Evolutionary conservation across 768 basidiomycete species (phyloP).

Genomic region (Tremella yokohamensis): DNA sequence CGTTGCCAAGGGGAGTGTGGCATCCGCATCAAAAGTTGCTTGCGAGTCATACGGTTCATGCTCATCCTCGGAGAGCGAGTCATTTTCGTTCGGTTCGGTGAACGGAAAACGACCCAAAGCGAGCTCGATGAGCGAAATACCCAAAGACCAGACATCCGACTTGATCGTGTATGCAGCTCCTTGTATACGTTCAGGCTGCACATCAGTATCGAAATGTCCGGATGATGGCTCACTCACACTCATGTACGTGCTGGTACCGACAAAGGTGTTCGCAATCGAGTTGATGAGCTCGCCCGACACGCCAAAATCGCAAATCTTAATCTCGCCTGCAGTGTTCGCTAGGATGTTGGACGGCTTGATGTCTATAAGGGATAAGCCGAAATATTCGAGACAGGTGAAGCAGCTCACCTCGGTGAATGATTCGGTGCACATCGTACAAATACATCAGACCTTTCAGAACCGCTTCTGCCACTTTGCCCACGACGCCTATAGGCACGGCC

Average conservation of each 20-base stretch:
- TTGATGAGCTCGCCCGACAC: conserved; percentile 98
- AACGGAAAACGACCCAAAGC: conserved; percentile 97
- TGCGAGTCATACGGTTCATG: conserved; percentile 10
- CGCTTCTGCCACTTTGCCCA: conserved; percentile 88
- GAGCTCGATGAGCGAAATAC: conserved; percentile 93
- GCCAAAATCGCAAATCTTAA: conserved; percentile 99
- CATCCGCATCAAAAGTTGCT: conserved; percentile 26
- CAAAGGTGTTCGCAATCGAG: conserved; percentile 97
- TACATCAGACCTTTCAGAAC: conserved; percentile 94
- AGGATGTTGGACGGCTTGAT: conserved; percentile 99
- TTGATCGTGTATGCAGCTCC: conserved; percentile 98
- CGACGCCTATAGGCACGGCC: conserved; percentile 84
- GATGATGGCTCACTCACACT: conserved; percentile 61
- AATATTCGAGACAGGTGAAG: neutral
- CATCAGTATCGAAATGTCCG: neutral
- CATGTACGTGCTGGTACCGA: conserved; percentile 99
- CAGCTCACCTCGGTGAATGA: conserved; percentile 92
- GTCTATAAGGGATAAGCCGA: conserved; percentile 57
- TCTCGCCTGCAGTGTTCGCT: conserved; percentile 86
- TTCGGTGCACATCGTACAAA: conserved; percentile 80
- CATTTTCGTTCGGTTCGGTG: conserved; percentile 54
- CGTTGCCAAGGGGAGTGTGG: conserved; percentile 35
- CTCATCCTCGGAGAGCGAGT: conserved; percentile 19
- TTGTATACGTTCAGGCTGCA: conserved; percentile 96
- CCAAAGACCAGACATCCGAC: conserved; percentile 98